These are phyloP conservation scores for Pseudovirgaria hyperparasitica DNA, from an alignment of 2,329 filamentous ascomycete genomes.

Conservation along the genomic window DNA sequence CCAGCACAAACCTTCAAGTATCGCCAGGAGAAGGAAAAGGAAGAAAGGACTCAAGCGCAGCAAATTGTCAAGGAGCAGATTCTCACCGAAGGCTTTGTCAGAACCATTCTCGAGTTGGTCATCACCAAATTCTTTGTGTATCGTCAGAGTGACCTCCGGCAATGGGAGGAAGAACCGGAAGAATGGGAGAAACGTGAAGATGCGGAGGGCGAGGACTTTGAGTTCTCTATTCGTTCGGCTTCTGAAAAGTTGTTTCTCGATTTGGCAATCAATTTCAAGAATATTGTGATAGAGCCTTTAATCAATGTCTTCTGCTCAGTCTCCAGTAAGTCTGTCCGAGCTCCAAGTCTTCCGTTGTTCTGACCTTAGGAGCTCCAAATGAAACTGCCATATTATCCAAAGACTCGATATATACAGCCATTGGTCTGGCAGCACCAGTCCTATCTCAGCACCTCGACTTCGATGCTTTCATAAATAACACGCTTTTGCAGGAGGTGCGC, in stretches of 20 bases:
- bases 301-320: slow-evolving; percentile 72
- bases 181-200: slow-evolving; percentile 92
- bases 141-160: slow-evolving; percentile 68
- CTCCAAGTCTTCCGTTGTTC: slow-evolving; percentile 11
- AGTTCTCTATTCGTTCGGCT: slow-evolving; percentile 85
- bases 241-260: slow-evolving; percentile 91
- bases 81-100: slow-evolving; percentile 62
- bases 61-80: slow-evolving; percentile 59
- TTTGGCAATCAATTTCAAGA: slow-evolving; percentile 78
- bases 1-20: slow-evolving; percentile 76
- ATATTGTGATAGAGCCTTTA: slow-evolving; percentile 64
- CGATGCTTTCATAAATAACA: slow-evolving; percentile 61
- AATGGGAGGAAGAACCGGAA: slow-evolving; percentile 90
- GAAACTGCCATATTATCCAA: slow-evolving; percentile 68
- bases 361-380: slow-evolving; percentile 31
- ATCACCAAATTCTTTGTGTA: slow-evolving; percentile 86
- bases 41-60: slow-evolving; percentile 60
- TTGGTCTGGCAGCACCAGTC: slow-evolving; percentile 72
- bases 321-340: slow-evolving; percentile 39
- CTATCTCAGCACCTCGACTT: slow-evolving; percentile 70
- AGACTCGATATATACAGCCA: slow-evolving; percentile 87
- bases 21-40: slow-evolving; percentile 57
- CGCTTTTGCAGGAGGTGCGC: slow-evolving; percentile 68
- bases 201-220: slow-evolving; percentile 64
- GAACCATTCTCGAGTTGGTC: slow-evolving; percentile 70